Evolutionary conservation across 768 basidiomycete genomes (phyloP).

Genomic region (Calocybe cyanea): DNA sequence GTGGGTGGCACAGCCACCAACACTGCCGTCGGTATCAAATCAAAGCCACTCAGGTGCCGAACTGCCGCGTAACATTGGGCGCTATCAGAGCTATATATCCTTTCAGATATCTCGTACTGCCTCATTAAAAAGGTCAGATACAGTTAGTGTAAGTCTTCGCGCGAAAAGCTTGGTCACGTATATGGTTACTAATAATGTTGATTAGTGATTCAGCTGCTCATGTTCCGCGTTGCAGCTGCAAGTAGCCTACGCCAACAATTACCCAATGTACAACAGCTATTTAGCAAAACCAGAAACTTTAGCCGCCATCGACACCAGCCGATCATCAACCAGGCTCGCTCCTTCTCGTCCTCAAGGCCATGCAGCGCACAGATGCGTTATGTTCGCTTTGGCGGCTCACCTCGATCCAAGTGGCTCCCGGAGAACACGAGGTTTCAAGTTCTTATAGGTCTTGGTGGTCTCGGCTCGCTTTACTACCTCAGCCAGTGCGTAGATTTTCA

Average conservation of each 20-base stretch:
- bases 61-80: too few relatives aligned
- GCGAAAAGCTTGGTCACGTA: too few relatives aligned
- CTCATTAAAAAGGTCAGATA: too few relatives aligned
- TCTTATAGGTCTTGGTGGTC: conserved; percentile 6
- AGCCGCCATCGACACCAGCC: neutral
- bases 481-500: conserved; percentile 24
- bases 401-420: neutral
- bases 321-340: neutral
- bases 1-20: too few relatives aligned
- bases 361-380: neutral
- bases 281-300: neutral
- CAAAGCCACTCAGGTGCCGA: too few relatives aligned
- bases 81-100: too few relatives aligned
- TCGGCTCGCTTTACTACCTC: conserved; percentile 26
- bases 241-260: neutral
- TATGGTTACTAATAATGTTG: too few relatives aligned
- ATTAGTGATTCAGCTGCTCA: too few relatives aligned
- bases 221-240: conserved; percentile 4
- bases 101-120: too few relatives aligned
- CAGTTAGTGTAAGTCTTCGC: too few relatives aligned
- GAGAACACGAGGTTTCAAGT: neutral
- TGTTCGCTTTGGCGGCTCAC: conserved; percentile 1
- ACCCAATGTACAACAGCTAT: too few relatives aligned
- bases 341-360: conserved; percentile 6
- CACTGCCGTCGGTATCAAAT: too few relatives aligned